Base-by-base conservation (phyloP, 2,329 filamentous ascomycete genomes). In the Fusarium anguioides region DNA sequence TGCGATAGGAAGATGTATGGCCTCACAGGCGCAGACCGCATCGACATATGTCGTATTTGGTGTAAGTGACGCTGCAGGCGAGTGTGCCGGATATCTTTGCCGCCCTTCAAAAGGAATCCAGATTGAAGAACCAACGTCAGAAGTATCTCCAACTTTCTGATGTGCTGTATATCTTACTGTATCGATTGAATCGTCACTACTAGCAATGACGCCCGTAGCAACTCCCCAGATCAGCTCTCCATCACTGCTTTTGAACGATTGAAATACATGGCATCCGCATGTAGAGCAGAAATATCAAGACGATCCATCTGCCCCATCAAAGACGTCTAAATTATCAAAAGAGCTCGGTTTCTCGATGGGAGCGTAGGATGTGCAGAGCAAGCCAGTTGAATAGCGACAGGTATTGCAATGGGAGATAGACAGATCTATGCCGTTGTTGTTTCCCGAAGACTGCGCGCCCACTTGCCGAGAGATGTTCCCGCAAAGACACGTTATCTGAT, bases 1-100 rank as follows among this genome's bases (percentile, higher is more conserved):
- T 6, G 83, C 84, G 70, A 92, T 82, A 69, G 78, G 80, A 73
- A 91, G 86, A 14, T 81, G 74, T 14, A 91, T 80, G 4, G 80
- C 82, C 6, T 80, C 63, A 42, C 73, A 76, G 15, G 47, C 63
- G 59, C 78, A 80, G 4, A 72, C 52, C 1, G 74, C 77, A 29
- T 54, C 11, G n/a, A 58, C 20, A 45, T 52, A 20, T 4, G 18
- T 41, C 20, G 15, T 5, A 7, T 35, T 27, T 15, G 24, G 23
- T 20, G 21, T n/a, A 20, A 18, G 10, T n/a, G 14, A 14, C 5
- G 5, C 18, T 18, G 46, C 35, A 24, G 8, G 9, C 8, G 20
- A 24, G 15, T 17, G 33, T n/a, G n/a, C n/a, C n/a, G n/a, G n/a
- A n/a, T n/a, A n/a, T n/a, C n/a, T n/a, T 2, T 39, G 2, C 26